A percentile compares a stretch with the other conserved stretches of the same genome.
phyloP scores from a whole-genome alignment of 2,329 filamentous ascomycete genomes.

The Epichloe coenophiala region DNA sequence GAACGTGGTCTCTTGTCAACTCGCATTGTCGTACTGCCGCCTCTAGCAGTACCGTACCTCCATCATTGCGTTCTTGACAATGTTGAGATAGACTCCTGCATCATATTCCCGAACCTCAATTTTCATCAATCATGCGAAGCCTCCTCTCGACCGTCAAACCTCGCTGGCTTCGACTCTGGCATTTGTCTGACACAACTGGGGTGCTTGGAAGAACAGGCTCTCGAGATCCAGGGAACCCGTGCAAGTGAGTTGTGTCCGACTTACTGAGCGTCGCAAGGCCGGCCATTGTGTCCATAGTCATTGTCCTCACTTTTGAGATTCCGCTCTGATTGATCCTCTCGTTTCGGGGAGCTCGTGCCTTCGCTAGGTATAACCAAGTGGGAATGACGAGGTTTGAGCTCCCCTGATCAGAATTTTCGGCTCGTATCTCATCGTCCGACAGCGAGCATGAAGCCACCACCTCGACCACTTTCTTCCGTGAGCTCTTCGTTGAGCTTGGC shows the following conservation, averaged over 20 bases:
- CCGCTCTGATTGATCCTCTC: constrained; percentile 51
- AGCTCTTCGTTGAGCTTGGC: too few species aligned
- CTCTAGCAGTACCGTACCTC: too few species aligned
- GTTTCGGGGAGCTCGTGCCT: constrained; percentile 38
- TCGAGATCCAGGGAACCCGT: constrained; percentile 12
- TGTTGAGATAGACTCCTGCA: background rate
- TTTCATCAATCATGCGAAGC: background rate
- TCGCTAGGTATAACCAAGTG: constrained; percentile 53
- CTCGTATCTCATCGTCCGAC: too few species aligned
- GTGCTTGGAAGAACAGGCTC: constrained; percentile 26
- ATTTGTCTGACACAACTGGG: constrained; percentile 57
- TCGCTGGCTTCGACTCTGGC: constrained; percentile 40
- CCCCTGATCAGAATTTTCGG: too few species aligned
- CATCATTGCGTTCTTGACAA: too few species aligned
- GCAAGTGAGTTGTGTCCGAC: constrained; percentile 4
- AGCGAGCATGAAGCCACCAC: too few species aligned
- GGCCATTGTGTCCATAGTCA: constrained; percentile 35
- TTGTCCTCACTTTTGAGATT: constrained; percentile 46
- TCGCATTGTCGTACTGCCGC: too few species aligned
- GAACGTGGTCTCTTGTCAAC: too few species aligned
- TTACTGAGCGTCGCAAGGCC: constrained; percentile 31
- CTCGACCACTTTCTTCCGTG: too few species aligned
- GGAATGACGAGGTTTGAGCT: constrained; percentile 33
- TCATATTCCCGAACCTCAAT: background rate
- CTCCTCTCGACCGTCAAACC: background rate